Conservation (phyloP, 1,284 basidiomycete genomes). For the Microbotryum silenes-acaulis region DNA sequence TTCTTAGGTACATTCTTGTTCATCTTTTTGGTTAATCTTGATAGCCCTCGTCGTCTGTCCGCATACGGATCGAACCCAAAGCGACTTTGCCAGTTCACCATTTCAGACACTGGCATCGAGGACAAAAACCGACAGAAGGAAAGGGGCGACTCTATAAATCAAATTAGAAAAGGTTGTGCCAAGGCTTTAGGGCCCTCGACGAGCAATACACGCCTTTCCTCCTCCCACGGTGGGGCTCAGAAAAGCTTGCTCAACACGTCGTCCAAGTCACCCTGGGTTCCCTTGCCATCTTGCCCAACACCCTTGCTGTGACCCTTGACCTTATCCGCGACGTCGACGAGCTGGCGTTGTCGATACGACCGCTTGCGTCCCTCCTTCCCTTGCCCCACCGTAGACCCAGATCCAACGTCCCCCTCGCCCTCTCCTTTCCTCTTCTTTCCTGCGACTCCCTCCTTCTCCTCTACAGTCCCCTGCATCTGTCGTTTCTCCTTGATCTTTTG, state of each 20-base stretch:
- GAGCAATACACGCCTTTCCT: too few relatives aligned
- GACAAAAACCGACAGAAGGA: too few relatives aligned
- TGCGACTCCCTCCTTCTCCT: neutral
- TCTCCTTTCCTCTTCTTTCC: slow-evolving; percentile 2
- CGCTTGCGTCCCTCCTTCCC: slow-evolving; percentile 20
- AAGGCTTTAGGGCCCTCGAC: too few relatives aligned
- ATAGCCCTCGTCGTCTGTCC: too few relatives aligned
- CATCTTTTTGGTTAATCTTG: too few relatives aligned
- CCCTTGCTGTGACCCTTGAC: slow-evolving; percentile 3
- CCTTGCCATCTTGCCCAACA: slow-evolving; percentile 5
- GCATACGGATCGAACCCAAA: too few relatives aligned
- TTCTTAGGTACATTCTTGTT: too few relatives aligned
- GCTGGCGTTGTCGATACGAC: slow-evolving; percentile 24
- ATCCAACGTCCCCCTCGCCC: neutral
- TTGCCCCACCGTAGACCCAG: slow-evolving; percentile 13
- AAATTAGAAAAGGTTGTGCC: too few relatives aligned
- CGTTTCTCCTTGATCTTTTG: slow-evolving; percentile 74
- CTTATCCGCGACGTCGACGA: slow-evolving; percentile 14
- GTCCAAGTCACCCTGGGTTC: slow-evolving; percentile 21
- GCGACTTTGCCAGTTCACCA: too few relatives aligned
- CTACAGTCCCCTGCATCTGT: slow-evolving; percentile 37
- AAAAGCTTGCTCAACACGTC: slow-evolving; percentile 33
- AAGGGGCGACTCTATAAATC: too few relatives aligned
- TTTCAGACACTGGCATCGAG: too few relatives aligned
- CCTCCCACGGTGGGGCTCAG: neutral